Conservation (phyloP, 352 stramenopile genomes). For the Phytopythium sindhum region DNA sequence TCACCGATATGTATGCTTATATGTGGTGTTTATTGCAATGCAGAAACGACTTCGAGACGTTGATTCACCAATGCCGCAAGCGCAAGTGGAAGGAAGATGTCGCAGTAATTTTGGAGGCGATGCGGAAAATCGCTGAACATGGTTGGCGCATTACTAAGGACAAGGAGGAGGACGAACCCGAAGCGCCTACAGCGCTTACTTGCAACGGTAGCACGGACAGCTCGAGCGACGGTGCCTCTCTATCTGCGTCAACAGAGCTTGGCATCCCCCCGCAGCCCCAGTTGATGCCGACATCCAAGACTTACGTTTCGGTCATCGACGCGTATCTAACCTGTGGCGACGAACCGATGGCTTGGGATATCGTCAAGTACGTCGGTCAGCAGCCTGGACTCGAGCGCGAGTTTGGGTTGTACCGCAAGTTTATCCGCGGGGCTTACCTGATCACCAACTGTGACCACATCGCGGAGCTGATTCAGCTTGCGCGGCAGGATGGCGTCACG, state of each 20-base stretch:
- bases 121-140: slow-evolving; percentile 40
- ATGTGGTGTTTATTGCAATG: slow-evolving; percentile 1
- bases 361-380: slow-evolving; percentile 43
- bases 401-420: slow-evolving; percentile 64
- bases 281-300: slow-evolving; percentile 58
- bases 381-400: slow-evolving; percentile 38
- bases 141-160: slow-evolving; percentile 26
- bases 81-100: slow-evolving; percentile 80
- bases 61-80: slow-evolving; percentile 81
- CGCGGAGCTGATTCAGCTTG: slow-evolving; percentile 40
- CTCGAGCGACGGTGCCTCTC: neutral
- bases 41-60: slow-evolving; percentile 79
- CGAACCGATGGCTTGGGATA: slow-evolving; percentile 51
- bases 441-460: slow-evolving; percentile 63
- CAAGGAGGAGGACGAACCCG: slow-evolving; percentile 1
- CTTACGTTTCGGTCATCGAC: slow-evolving; percentile 69
- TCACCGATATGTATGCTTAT: neutral
- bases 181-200: neutral
- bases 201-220: neutral
- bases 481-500: slow-evolving; percentile 39
- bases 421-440: slow-evolving; percentile 62
- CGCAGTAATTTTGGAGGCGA: slow-evolving; percentile 49
- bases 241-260: neutral
- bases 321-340: slow-evolving; percentile 70
- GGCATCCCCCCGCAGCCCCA: slow-evolving; percentile 45